These are phyloP conservation scores for Excoecaria agallocha DNA, from an alignment of 345 rosid genomes.

Conservation along the genomic window DNA sequence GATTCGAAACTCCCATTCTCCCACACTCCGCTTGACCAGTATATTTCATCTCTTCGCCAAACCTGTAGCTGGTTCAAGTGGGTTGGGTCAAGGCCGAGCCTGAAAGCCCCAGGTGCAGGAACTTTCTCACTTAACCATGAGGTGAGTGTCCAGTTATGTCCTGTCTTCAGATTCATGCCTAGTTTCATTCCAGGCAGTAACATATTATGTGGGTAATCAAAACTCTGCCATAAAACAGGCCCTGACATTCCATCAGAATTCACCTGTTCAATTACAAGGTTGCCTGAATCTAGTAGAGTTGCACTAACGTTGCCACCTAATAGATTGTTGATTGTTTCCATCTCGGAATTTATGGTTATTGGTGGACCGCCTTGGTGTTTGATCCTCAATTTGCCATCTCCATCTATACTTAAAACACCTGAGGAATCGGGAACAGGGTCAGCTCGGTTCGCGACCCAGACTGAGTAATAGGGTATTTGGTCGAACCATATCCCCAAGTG, in stretches of 20 bases:
- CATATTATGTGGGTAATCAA: slow-evolving; percentile 53
- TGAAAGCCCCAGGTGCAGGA: slow-evolving; percentile 61
- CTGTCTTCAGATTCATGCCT: slow-evolving; percentile 45
- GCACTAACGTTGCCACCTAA: slow-evolving; percentile 30
- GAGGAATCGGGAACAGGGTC: slow-evolving; percentile 50
- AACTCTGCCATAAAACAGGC: slow-evolving; percentile 57
- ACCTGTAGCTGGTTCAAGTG: slow-evolving; percentile 43
- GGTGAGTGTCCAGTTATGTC: slow-evolving; percentile 41
- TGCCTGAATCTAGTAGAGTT: slow-evolving; percentile 49
- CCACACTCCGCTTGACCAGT: slow-evolving; percentile 58
- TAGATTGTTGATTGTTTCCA: background rate
- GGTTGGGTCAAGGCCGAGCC: slow-evolving; percentile 48
- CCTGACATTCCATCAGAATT: slow-evolving; percentile 31
- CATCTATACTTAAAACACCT: slow-evolving; percentile 39
- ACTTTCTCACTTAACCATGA: slow-evolving; percentile 48
- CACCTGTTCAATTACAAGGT: slow-evolving; percentile 39
- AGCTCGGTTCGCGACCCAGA: slow-evolving; percentile 59
- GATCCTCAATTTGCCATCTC: slow-evolving; percentile 48
- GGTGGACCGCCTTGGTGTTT: slow-evolving; percentile 29
- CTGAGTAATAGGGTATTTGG: slow-evolving; percentile 30
- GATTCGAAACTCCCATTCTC: slow-evolving; percentile 39
- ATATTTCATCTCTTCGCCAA: slow-evolving; percentile 44
- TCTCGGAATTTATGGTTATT: slow-evolving; percentile 35
- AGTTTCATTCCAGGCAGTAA: slow-evolving; percentile 69
- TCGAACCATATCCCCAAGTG: slow-evolving; percentile 55